These are phyloP conservation scores for Didymella pomorum DNA, from an alignment of 2,329 filamentous ascomycete genomes.

Conservation along the genomic window DNA sequence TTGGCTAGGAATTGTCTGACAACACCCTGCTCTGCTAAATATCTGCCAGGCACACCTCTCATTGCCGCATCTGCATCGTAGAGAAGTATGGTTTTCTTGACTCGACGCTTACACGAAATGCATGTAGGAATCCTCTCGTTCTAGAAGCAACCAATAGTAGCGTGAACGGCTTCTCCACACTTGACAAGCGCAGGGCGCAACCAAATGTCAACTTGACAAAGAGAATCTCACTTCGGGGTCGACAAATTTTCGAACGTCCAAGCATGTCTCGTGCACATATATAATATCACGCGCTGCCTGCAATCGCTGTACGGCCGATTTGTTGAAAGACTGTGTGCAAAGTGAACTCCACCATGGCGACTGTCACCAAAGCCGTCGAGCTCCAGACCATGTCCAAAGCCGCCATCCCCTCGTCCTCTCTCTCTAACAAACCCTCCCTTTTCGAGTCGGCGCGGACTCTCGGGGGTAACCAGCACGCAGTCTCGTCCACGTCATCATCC, in stretches of 20 bases:
- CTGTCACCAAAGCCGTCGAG: constrained; percentile 6
- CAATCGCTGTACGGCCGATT: no score
- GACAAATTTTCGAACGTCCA: background rate
- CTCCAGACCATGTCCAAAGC: constrained; percentile 12
- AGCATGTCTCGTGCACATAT: background rate
- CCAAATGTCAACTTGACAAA: constrained; percentile 14
- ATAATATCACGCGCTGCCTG: background rate
- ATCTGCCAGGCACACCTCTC: no score
- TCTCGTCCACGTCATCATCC: background rate
- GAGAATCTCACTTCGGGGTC: background rate
- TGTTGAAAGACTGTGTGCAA: background rate
- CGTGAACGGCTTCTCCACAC: constrained; percentile 4
- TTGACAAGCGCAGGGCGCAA: constrained; percentile 15
- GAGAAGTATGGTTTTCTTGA: background rate
- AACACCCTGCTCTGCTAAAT: no score
- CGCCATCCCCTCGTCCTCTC: background rate
- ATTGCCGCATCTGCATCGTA: background rate
- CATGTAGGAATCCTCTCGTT: background rate
- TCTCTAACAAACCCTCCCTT: background rate
- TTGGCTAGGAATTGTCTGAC: no score
- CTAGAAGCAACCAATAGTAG: constrained; percentile 3
- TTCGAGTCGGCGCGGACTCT: constrained; percentile 1
- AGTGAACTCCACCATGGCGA: constrained; percentile 11
- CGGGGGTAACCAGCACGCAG: background rate
- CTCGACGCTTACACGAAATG: constrained; percentile 1